Evolutionary conservation across 306 rosid species (phyloP).

Genomic region (Purshia tridentata): DNA sequence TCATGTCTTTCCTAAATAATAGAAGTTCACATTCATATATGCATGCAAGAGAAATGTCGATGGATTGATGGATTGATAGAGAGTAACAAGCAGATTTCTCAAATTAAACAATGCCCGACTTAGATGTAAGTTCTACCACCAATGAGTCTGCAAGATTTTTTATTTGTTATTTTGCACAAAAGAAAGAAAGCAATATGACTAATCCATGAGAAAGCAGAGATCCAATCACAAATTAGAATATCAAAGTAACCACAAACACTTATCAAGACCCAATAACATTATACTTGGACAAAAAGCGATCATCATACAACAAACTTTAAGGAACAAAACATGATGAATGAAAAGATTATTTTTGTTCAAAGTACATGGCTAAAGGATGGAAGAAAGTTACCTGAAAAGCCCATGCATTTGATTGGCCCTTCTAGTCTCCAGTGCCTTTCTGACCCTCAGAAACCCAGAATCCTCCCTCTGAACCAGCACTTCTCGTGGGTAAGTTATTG

Average conservation of each 20-base stretch:
- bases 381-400: constrained; percentile 69
- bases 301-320: not conserved
- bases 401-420: constrained; percentile 97
- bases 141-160: not conserved
- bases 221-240: not conserved
- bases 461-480: constrained; percentile 65
- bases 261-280: not conserved
- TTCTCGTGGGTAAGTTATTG: constrained; percentile 75
- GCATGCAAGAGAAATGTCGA: not conserved
- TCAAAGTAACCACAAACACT: not conserved
- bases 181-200: not conserved
- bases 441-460: constrained; percentile 53
- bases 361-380: constrained; percentile 10
- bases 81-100: not conserved
- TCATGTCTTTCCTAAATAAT: not conserved
- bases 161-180: not conserved
- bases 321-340: not conserved
- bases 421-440: constrained; percentile 73
- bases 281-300: not conserved
- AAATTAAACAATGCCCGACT: not conserved
- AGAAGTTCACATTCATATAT: not conserved
- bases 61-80: not conserved
- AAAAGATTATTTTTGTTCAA: not conserved
- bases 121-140: not conserved
- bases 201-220: not conserved